A percentile compares a stretch with the other conserved stretches of the same genome.
These are phyloP conservation scores for Aspergillus sp. DNA, from an alignment of 2,329 filamentous ascomycete genomes.

Conservation along the genomic window DNA sequence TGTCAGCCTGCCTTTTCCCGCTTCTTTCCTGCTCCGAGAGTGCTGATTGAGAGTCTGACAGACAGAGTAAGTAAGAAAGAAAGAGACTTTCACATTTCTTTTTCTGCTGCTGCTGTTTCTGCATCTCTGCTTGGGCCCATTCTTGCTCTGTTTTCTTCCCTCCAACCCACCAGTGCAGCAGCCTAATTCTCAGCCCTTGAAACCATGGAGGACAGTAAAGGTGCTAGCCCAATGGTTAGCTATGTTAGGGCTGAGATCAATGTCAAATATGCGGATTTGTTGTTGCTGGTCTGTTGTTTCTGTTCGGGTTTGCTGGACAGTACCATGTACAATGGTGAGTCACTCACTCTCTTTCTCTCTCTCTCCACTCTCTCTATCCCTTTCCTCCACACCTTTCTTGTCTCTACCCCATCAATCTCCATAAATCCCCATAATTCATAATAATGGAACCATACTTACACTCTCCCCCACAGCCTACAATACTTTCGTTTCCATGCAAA, in stretches of 20 bases:
- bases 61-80: too few relatives aligned
- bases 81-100: too few relatives aligned
- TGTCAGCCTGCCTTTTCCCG: too few relatives aligned
- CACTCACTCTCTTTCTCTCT: background rate
- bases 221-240: conserved; percentile 9
- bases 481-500: conserved; percentile 38
- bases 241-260: conserved; percentile 26
- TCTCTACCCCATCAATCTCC: background rate
- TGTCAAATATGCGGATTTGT: conserved; percentile 26
- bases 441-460: background rate
- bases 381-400: too few relatives aligned
- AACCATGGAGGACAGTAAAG: conserved; percentile 1
- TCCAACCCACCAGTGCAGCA: background rate
- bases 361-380: background rate
- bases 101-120: too few relatives aligned
- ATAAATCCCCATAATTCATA: too few relatives aligned
- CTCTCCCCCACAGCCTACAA: conserved; percentile 38
- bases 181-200: too few relatives aligned
- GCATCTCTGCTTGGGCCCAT: too few relatives aligned
- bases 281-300: conserved; percentile 32
- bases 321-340: conserved; percentile 33
- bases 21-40: too few relatives aligned
- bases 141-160: background rate
- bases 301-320: conserved; percentile 33
- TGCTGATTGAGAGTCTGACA: too few relatives aligned